Conservation (phyloP, 371 early-diverging fungal genomes). For the Phascolomyces articulosus region DNA sequence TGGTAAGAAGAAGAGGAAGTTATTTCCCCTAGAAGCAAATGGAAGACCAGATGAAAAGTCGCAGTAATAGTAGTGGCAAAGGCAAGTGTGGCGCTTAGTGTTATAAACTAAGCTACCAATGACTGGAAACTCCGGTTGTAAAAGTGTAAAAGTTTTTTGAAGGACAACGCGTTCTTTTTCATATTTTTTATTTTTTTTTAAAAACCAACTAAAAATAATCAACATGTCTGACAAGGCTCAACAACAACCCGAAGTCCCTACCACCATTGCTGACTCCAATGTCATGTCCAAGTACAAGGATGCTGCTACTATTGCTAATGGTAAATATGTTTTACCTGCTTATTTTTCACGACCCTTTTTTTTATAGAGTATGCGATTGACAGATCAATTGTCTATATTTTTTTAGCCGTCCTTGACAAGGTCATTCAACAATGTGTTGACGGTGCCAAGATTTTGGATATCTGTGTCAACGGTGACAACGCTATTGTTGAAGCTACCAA, state of each 20-base stretch:
- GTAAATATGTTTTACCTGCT: constrained; percentile 32
- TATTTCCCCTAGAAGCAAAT: no score
- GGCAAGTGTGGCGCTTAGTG: no score
- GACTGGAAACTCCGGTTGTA: background rate
- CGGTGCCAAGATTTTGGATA: constrained; percentile 77
- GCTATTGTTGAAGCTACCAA: constrained; percentile 64
- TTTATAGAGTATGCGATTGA: background rate
- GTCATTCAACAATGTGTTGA: constrained; percentile 71
- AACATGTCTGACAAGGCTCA: constrained; percentile 27
- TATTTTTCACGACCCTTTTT: no score
- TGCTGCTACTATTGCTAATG: constrained; percentile 85
- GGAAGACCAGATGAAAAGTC: no score
- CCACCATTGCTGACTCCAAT: constrained; percentile 57
- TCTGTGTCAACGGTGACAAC: constrained; percentile 86
- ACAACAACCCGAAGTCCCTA: constrained; percentile 20
- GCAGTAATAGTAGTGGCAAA: no score
- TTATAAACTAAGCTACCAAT: no score
- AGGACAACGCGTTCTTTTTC: background rate
- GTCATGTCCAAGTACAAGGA: constrained; percentile 89
- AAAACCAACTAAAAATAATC: background rate
- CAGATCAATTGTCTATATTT: constrained; percentile 4
- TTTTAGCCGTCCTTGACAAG: constrained; percentile 67
- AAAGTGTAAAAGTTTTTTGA: background rate
- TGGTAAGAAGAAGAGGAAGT: no score
- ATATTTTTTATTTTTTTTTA: constrained; percentile 1